A percentile compares a stretch with the other conserved stretches of the same genome.
These are phyloP conservation scores for Soucietia sequanensis DNA, from an alignment of 805 yeast species.

Conservation along the genomic window DNA sequence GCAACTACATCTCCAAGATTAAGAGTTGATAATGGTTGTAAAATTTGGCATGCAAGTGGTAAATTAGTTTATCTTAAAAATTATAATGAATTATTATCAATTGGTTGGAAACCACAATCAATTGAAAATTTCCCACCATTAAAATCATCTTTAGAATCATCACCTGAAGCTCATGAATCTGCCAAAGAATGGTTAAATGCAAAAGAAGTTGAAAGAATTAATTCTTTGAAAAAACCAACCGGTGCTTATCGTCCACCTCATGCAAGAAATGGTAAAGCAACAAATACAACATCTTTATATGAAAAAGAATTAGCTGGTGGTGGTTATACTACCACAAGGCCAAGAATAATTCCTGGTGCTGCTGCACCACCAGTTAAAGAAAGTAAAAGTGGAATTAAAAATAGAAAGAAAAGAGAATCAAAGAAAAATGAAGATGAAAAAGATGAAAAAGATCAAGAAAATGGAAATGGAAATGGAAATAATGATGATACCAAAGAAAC, in stretches of 20 bases:
- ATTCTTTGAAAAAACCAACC: constrained; percentile 53
- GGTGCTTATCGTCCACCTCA: constrained; percentile 99
- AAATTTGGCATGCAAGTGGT: constrained; percentile 91
- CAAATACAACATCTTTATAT: constrained; percentile 50
- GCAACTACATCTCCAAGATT: constrained; percentile 97
- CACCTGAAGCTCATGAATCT: constrained; percentile 69
- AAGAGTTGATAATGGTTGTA: constrained; percentile 93
- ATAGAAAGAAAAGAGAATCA: constrained; percentile 72
- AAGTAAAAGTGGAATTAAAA: constrained; percentile 66
- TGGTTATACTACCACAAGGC: constrained; percentile 16
- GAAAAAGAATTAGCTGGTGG: constrained; percentile 49
- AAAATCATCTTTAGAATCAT: constrained; percentile 47
- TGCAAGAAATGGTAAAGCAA: constrained; percentile 53
- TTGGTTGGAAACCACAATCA: constrained; percentile 79
- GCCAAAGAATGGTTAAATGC: constrained; percentile 58
- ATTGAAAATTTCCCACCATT: constrained; percentile 53
- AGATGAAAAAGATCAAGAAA: constrained; percentile 7
- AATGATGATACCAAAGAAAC: constrained; percentile 10
- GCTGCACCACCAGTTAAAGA: constrained; percentile 45
- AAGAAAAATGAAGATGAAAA: constrained; percentile 32
- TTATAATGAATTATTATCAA: constrained; percentile 75
- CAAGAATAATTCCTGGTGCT: constrained; percentile 58
- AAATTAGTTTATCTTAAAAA: constrained; percentile 74
- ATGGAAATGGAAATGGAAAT: constrained; percentile 6
- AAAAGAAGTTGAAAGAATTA: constrained; percentile 31